Base-by-base conservation (phyloP, 768 basidiomycete species). In the Paxillus ammoniavirescens region DNA sequence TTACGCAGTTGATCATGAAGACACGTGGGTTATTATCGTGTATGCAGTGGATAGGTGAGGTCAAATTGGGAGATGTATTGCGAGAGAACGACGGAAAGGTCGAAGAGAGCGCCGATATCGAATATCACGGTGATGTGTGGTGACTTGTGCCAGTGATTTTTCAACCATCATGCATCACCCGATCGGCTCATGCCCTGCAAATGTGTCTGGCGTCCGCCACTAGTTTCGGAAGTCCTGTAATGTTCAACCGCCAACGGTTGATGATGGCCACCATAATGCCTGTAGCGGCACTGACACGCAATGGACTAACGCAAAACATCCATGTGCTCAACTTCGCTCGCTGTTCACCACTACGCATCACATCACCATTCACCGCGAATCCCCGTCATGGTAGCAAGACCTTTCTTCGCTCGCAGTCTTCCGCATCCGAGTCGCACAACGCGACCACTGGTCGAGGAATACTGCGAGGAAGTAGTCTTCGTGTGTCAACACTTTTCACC, bases 401-500 rank as follows among this genome's bases (percentile, higher is more conserved):
- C 12, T 9, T 44, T 30, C 33, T 54, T 35, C 44, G 58, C 33
- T 13, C 14, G 18, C 52, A 47, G 1, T 57, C 64, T 28, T 53
- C 67, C n/a, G 28, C 44, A 12, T 49, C 63, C 35, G 4, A 57
- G 14, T 37, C 57, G 8, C 40, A 28, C 5, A 14, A 55, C 7
- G 17, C 54, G 12, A 30, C 26, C 31, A 17, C 45, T n/a, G 41
- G 35, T 28, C 40, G 47, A 13, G 61, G 61, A 56, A 13, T 57
- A 26, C 37, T 46, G 26, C 55, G 49, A 17, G 43, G 49, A 42
- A 66, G 59, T 17, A 47, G 23, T 35, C 50, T 78, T 65, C 37
- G 71, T 12, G 59, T 78, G 8, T 75, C 72, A 8, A 73, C 72
- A 3, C 58, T 78, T n/a, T 75, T 79, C 57, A 60, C 61, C 17